Evolutionary conservation across 495 filamentous ascomycete species (phyloP).

Genomic region (Talaromyces trachyspermus): DNA sequence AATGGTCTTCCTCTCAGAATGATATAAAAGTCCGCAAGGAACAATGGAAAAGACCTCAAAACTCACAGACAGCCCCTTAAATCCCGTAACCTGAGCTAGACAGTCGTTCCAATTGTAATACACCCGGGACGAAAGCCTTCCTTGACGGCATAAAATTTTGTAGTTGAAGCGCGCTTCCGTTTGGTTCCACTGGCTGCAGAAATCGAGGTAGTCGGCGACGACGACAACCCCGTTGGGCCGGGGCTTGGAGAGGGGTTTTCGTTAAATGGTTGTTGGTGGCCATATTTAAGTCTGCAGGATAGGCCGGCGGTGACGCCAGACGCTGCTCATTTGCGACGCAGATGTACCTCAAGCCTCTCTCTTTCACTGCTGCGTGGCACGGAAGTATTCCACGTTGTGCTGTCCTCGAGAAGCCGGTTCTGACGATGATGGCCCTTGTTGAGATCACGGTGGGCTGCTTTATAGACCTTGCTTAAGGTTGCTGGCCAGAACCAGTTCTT

Average conservation of each 20-base stretch:
- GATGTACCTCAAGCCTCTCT: not conserved
- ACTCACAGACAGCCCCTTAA: slow-evolving; percentile 72
- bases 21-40: not conserved
- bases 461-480: not conserved
- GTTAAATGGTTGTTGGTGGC: too few relatives aligned
- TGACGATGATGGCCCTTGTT: not conserved
- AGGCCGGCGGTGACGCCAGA: too few relatives aligned
- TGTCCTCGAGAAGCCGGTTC: not conserved
- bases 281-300: too few relatives aligned
- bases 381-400: too few relatives aligned
- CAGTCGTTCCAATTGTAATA: slow-evolving; percentile 81
- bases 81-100: slow-evolving; percentile 74
- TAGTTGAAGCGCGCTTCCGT: slow-evolving; percentile 50
- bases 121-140: slow-evolving; percentile 72
- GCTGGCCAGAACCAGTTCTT: not conserved
- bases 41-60: not conserved
- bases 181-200: slow-evolving; percentile 53
- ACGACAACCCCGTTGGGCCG: too few relatives aligned
- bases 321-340: slow-evolving; percentile 27
- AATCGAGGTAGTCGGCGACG: not conserved
- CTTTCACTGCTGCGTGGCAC: not conserved
- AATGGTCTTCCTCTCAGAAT: too few relatives aligned
- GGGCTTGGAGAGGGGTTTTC: slow-evolving; percentile 26
- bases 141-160: slow-evolving; percentile 85
- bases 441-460: not conserved